phyloP scores from a whole-genome alignment of 768 basidiomycete species.

The Obba rivulosa region DNA sequence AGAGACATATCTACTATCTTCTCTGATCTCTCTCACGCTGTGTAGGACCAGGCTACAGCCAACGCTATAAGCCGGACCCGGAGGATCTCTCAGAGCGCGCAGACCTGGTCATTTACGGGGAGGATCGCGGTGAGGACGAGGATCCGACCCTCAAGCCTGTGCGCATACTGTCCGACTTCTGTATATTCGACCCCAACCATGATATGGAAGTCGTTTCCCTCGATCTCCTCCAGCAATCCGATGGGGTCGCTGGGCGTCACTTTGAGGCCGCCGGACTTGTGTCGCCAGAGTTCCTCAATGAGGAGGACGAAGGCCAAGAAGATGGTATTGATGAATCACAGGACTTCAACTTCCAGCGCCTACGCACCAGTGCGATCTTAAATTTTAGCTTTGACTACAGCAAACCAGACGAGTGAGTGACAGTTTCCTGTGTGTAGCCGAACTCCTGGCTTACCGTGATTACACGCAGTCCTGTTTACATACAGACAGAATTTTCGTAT shows the following conservation, averaged over 20 bases:
- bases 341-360: constrained; percentile 23
- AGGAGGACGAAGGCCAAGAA: constrained; percentile 62
- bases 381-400: constrained; percentile 48
- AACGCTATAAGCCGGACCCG: constrained; percentile 1
- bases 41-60: no score
- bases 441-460: background rate
- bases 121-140: constrained; percentile 17
- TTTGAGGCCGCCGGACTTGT: constrained; percentile 57
- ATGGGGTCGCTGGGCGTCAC: constrained; percentile 19
- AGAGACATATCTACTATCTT: no score
- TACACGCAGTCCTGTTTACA: constrained; percentile 49
- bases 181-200: constrained; percentile 52
- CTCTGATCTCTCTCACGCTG: no score
- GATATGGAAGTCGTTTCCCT: constrained; percentile 43
- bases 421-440: no score
- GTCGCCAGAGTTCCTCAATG: constrained; percentile 38
- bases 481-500: constrained; percentile 61
- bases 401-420: constrained; percentile 44
- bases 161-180: constrained; percentile 53
- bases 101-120: constrained; percentile 21
- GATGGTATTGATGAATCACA: constrained; percentile 36
- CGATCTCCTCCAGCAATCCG: constrained; percentile 36
- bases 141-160: constrained; percentile 33
- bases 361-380: constrained; percentile 44
- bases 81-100: constrained; percentile 11